Base-by-base conservation (phyloP, 805 yeast species). In the Lachancea quebecensis region DNA sequence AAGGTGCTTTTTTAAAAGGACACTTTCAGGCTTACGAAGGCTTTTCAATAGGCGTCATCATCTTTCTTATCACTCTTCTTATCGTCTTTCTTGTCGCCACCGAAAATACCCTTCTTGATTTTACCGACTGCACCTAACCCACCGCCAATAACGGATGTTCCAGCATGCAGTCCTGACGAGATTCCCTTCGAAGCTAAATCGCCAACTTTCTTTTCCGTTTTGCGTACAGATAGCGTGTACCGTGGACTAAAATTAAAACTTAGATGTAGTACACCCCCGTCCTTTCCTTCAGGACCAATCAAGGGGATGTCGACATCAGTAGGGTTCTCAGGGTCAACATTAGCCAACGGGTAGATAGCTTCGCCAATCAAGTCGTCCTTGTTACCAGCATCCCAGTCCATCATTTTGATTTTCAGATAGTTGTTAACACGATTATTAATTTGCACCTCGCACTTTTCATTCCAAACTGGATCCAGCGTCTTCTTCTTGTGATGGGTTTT, bases 371-470 rank as follows among this genome's bases (percentile, higher is more conserved):
- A 70, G 64, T 93, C 99, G 65, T 93, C 91, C 49, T 77, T 78
- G 38, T 87, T 81, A 53, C 96, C 96, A 52, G 91, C 78, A 66
- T 93, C 99, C 96, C 97, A 91, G 62, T 93, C 99, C 58, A 60
- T 73, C 12, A 85, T 78, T 46, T 72, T 76, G 45, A 86, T 71
- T 46, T 68, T 69, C 42, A 90, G 60, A 3, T 64, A 62, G 10
- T 85, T 78, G 56, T 78, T 79, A 45, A 74, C 78, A 59, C 87
- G 76, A 62, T 84, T 82, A 18, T 70, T 58, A 21, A 89, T 69
- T 31, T 74, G 75, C 34, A 81, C 69, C 11, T 72, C 64, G 37
- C 79, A 75, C 14, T 67, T 61, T 69, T 89, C 96, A 61, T 90
- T 82, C 89, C 91, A 93, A 1, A 69, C 76, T n/a, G 99, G 99